A percentile compares a stretch with the other conserved stretches of the same genome.
Conservation (phyloP, 805 yeast genomes). For the Metschnikowia noctiluminum region DNA sequence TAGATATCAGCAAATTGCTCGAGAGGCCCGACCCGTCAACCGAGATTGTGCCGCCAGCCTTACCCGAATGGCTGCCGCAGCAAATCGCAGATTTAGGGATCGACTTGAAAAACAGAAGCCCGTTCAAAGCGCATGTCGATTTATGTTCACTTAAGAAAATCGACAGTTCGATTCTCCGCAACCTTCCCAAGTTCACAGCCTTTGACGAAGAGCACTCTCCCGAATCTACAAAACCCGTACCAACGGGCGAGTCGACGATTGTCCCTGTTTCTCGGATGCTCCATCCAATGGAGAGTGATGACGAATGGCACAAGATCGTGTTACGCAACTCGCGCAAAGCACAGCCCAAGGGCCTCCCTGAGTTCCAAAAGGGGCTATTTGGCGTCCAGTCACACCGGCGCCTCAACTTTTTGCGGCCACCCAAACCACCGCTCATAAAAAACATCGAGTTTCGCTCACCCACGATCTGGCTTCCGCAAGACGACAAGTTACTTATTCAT, state of each 20-base stretch:
- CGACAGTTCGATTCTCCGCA: constrained; percentile 46
- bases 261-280: constrained; percentile 65
- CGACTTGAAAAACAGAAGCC: constrained; percentile 17
- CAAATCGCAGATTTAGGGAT: constrained; percentile 25
- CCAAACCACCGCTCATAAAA: constrained; percentile 82
- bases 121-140: constrained; percentile 47
- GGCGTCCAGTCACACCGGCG: constrained; percentile 50
- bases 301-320: constrained; percentile 57
- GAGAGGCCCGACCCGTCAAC: constrained; percentile 26
- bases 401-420: constrained; percentile 72
- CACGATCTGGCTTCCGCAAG: constrained; percentile 94
- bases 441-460: constrained; percentile 83
- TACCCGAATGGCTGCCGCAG: constrained; percentile 30
- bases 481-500: constrained; percentile 75
- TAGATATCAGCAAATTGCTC: constrained; percentile 37
- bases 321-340: constrained; percentile 34
- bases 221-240: constrained; percentile 2
- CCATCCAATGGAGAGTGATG: constrained; percentile 62
- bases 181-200: constrained; percentile 47
- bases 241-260: constrained; percentile 28
- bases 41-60: constrained; percentile 24
- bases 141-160: constrained; percentile 41
- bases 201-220: constrained; percentile 35
- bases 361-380: constrained; percentile 57
- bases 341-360: constrained; percentile 27